Evolutionary conservation across 1,284 basidiomycete species (phyloP).

Genomic region (Mixia osmundae): DNA sequence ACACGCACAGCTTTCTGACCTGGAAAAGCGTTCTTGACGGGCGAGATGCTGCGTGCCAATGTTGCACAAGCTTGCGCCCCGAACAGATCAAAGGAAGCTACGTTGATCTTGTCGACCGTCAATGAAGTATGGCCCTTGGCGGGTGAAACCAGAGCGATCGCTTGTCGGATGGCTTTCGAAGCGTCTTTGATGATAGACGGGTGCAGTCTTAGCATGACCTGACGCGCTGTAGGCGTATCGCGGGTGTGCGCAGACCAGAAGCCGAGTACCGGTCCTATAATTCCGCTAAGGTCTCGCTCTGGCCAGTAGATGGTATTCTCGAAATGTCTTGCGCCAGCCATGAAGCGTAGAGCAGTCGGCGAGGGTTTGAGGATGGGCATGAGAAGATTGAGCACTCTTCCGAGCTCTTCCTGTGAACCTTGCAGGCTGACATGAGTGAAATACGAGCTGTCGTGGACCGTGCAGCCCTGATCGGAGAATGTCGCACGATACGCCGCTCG

Average conservation of each 20-base stretch:
- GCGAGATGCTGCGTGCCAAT: background rate
- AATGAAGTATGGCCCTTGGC: conserved; percentile 2
- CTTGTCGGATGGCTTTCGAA: conserved; percentile 13
- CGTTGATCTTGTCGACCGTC: conserved; percentile 2
- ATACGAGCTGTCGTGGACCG: conserved; percentile 74
- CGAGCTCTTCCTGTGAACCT: conserved; percentile 35
- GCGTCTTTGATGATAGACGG: background rate
- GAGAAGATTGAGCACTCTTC: conserved; percentile 28
- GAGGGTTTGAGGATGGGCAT: conserved; percentile 8
- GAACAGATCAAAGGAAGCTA: background rate
- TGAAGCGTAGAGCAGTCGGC: conserved; percentile 13
- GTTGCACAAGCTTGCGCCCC: background rate
- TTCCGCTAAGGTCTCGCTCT: conserved; percentile 36
- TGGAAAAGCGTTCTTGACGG: background rate
- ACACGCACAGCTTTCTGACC: background rate
- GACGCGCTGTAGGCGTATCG: background rate
- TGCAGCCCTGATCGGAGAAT: conserved; percentile 42
- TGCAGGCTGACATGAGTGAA: conserved; percentile 43
- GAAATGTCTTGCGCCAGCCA: conserved; percentile 26
- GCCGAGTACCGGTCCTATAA: conserved; percentile 45
- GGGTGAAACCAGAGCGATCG: conserved; percentile 6
- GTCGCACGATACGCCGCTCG: conserved; percentile 69
- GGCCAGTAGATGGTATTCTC: conserved; percentile 19
- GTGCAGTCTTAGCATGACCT: background rate
- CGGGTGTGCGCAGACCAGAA: conserved; percentile 34